These are phyloP conservation scores for Capsicum pubescens DNA, from an alignment of 257 asterid genomes.

Conservation along the genomic window DNA sequence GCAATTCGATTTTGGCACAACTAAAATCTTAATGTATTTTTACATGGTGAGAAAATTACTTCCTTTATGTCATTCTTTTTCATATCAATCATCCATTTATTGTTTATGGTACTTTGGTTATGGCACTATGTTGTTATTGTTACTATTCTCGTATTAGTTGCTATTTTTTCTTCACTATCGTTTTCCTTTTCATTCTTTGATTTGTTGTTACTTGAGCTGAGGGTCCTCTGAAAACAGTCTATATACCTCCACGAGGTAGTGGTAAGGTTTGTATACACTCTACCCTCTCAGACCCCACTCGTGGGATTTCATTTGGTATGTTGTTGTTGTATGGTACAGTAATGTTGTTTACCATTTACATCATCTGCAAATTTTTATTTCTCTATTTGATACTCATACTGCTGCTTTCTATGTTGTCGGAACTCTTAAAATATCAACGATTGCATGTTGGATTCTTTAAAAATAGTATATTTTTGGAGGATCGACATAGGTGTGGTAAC, in stretches of 20 bases:
- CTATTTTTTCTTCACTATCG: too few relatives aligned
- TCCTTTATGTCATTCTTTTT: not conserved
- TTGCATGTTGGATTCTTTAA: not conserved
- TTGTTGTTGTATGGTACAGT: not conserved
- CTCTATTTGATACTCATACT: not conserved
- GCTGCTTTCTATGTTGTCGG: not conserved
- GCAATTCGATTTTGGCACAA: too few relatives aligned
- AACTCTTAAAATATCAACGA: not conserved
- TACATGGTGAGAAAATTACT: slow-evolving; percentile 65
- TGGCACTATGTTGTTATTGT: too few relatives aligned
- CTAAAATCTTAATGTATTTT: slow-evolving; percentile 63
- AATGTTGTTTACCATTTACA: not conserved
- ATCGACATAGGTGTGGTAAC: not conserved
- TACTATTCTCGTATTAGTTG: too few relatives aligned
- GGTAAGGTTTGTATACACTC: not conserved
- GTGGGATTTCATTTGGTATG: too few relatives aligned
- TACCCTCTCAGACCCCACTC: too few relatives aligned
- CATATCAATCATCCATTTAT: not conserved
- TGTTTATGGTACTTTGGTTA: too few relatives aligned
- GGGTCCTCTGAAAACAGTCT: not conserved
- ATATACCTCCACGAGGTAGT: not conserved
- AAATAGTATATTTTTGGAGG: not conserved
- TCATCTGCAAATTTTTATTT: slow-evolving; percentile 2
- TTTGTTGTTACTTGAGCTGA: not conserved
- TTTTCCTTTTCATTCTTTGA: too few relatives aligned